Conservation (phyloP, 2,329 filamentous ascomycete genomes). For the Teratosphaeria gauchensis region DNA sequence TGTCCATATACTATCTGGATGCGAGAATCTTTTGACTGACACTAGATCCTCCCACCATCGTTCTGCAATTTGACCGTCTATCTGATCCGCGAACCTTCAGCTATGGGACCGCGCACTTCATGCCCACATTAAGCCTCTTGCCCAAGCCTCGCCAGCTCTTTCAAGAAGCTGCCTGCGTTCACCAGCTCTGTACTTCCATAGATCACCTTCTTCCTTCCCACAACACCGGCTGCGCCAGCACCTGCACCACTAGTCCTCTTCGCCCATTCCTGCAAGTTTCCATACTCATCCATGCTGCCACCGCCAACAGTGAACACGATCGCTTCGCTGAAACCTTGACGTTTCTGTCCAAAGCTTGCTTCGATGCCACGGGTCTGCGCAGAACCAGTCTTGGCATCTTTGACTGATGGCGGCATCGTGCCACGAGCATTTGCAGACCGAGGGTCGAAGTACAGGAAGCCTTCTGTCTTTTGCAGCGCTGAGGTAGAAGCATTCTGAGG, state of each 20-base stretch:
- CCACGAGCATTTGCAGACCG: constrained; percentile 86
- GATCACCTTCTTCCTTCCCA: constrained; percentile 68
- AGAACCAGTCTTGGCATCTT: constrained; percentile 16
- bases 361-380: constrained; percentile 50
- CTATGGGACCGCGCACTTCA: not conserved
- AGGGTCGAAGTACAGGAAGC: constrained; percentile 95
- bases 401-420: constrained; percentile 73
- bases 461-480: constrained; percentile 91
- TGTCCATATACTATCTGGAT: not conserved
- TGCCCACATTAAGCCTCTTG: constrained; percentile 31
- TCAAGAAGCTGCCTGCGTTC: constrained; percentile 53
- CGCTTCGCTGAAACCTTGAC: constrained; percentile 38
- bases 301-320: constrained; percentile 52
- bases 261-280: constrained; percentile 94
- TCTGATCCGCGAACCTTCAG: not conserved
- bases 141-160: constrained; percentile 48
- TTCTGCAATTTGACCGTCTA: not conserved
- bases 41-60: not conserved
- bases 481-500: constrained; percentile 79
- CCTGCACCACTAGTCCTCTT: constrained; percentile 54
- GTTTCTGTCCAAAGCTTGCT: constrained; percentile 80
- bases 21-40: not conserved
- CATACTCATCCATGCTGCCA: constrained; percentile 98
- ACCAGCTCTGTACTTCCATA: constrained; percentile 82
- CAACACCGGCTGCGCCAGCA: constrained; percentile 39